These are phyloP conservation scores for Phragmites australis DNA, from an alignment of 176 grass and related monocot genomes.

Conservation along the genomic window DNA sequence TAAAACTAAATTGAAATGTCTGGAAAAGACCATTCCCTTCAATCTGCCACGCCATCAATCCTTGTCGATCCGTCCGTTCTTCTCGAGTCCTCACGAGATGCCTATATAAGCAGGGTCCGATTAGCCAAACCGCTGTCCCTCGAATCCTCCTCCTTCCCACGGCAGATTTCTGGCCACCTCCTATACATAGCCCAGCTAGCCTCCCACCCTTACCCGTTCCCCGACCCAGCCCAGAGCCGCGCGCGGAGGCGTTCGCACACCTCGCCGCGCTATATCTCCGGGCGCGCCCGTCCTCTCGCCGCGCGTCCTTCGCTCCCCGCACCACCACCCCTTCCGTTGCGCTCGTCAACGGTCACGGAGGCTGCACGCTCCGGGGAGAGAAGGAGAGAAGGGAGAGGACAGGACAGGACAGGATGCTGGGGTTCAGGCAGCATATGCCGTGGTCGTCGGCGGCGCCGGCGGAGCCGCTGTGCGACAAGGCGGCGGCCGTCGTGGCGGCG, in stretches of 20 bases:
- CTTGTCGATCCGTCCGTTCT: no score
- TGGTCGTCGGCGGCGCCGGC: slow-evolving; percentile 35
- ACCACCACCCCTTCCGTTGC: background rate
- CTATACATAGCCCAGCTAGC: slow-evolving; percentile 54
- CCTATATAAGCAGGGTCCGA: slow-evolving; percentile 17
- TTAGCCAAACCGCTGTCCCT: background rate
- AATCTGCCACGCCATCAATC: no score
- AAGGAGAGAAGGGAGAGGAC: background rate
- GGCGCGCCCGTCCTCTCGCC: slow-evolving; percentile 33
- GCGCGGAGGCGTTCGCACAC: slow-evolving; percentile 26
- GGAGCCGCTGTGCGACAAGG: slow-evolving; percentile 37
- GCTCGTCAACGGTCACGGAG: slow-evolving; percentile 13
- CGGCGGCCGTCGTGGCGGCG: slow-evolving; percentile 37
- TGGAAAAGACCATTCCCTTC: no score
- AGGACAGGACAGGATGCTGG: slow-evolving; percentile 26
- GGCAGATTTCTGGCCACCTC: slow-evolving; percentile 4
- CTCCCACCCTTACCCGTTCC: background rate
- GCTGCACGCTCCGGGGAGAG: background rate
- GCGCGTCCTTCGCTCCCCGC: slow-evolving; percentile 6
- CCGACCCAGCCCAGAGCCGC: slow-evolving; percentile 1
- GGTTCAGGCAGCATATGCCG: slow-evolving; percentile 53
- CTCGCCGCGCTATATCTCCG: slow-evolving; percentile 42
- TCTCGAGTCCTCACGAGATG: no score
- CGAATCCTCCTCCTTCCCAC: background rate
- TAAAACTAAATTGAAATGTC: no score